These are phyloP conservation scores for Jatropha podagrica DNA, from an alignment of 441 rosid genomes.

Conservation along the genomic window DNA sequence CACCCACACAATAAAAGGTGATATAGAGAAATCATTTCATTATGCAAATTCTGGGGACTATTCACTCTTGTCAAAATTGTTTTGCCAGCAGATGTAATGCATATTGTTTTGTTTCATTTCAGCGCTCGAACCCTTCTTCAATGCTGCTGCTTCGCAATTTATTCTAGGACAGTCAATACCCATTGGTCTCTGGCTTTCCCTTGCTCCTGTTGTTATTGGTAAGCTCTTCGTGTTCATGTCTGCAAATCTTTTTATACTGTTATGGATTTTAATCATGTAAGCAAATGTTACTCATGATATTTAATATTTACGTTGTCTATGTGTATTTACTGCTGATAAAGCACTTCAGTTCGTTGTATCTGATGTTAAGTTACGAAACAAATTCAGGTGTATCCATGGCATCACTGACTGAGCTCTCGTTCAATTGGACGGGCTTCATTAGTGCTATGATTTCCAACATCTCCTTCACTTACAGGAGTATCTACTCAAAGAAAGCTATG, in stretches of 20 bases:
- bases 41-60: neutral
- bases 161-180: conserved; percentile 84
- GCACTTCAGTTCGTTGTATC: neutral
- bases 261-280: too few species aligned
- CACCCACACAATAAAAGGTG: conserved; percentile 93
- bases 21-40: neutral
- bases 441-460: conserved; percentile 97
- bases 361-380: conserved; percentile 3
- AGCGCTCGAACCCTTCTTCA: conserved; percentile 99
- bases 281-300: neutral
- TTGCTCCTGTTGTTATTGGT: conserved; percentile 94
- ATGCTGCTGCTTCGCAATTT: conserved; percentile 91
- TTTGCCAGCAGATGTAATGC: too few species aligned
- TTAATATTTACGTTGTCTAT: too few species aligned
- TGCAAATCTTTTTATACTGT: neutral
- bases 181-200: conserved; percentile 75
- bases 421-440: conserved; percentile 90
- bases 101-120: conserved; percentile 22
- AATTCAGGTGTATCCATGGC: conserved; percentile 86
- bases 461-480: conserved; percentile 90
- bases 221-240: conserved; percentile 16
- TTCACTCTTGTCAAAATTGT: too few species aligned
- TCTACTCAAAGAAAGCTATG: conserved; percentile 97
- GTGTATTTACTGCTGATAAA: neutral
- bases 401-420: conserved; percentile 85